These are phyloP conservation scores for Aspergillus leporis DNA, from an alignment of 495 filamentous ascomycete species.

Conservation along the genomic window DNA sequence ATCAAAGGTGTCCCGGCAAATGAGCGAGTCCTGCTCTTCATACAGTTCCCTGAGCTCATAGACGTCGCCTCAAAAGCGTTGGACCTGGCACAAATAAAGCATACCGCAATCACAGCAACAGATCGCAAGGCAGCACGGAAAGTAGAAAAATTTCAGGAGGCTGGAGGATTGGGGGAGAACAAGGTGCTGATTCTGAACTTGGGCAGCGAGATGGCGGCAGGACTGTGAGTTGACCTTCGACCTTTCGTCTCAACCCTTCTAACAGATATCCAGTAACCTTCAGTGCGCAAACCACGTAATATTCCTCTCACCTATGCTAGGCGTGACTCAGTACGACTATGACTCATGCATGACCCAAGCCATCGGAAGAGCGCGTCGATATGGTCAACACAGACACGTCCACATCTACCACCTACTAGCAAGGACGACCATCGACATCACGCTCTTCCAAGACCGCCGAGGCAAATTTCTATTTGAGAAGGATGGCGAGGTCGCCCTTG, in stretches of 20 bases:
- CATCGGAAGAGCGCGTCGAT: slow-evolving; percentile 66
- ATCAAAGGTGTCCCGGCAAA: slow-evolving; percentile 39
- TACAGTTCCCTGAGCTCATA: slow-evolving; percentile 50
- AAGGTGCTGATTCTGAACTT: slow-evolving; percentile 69
- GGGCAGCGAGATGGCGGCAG: slow-evolving; percentile 63
- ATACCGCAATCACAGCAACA: slow-evolving; percentile 31
- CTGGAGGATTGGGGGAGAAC: slow-evolving; percentile 22
- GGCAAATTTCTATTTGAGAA: slow-evolving; percentile 30
- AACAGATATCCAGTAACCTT: slow-evolving; percentile 57
- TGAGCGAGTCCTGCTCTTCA: slow-evolving; percentile 54
- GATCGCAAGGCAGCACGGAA: slow-evolving; percentile 26
- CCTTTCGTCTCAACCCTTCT: background rate
- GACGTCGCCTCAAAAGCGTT: slow-evolving; percentile 33
- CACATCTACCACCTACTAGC: slow-evolving; percentile 69
- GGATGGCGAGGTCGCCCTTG: slow-evolving; percentile 19
- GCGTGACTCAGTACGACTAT: slow-evolving; percentile 57
- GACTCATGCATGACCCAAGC: slow-evolving; percentile 67
- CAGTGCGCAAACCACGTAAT: slow-evolving; percentile 76
- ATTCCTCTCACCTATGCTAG: slow-evolving; percentile 65
- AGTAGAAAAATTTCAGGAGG: slow-evolving; percentile 48
- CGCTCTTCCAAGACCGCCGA: slow-evolving; percentile 55
- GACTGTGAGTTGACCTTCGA: slow-evolving; percentile 53
- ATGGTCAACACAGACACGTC: slow-evolving; percentile 66
- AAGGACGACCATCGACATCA: slow-evolving; percentile 67
- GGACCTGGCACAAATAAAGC: slow-evolving; percentile 28